These are phyloP conservation scores for Nigrospora osmanthi DNA, from an alignment of 2,329 filamentous ascomycete species.

Conservation along the genomic window DNA sequence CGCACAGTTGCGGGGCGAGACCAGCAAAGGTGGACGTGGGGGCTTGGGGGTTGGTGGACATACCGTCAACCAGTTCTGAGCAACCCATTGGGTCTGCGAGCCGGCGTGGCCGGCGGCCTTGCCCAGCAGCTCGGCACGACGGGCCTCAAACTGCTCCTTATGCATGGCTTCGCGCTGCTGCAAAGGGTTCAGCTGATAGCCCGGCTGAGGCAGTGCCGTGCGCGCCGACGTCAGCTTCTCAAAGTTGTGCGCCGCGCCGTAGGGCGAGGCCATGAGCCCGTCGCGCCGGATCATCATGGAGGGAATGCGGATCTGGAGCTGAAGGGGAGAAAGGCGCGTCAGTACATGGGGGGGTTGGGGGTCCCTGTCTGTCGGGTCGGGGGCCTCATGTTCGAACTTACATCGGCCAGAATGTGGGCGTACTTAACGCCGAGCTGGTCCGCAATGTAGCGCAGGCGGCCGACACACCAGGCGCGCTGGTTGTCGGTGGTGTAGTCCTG, in stretches of 20 bases:
- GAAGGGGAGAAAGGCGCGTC: too few species aligned
- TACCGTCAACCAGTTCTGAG: slow-evolving; percentile 27
- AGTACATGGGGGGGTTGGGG: too few species aligned
- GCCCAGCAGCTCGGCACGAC: slow-evolving; percentile 32
- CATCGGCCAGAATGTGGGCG: slow-evolving; percentile 45
- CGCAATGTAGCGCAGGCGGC: slow-evolving; percentile 45
- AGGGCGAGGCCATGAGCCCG: slow-evolving; percentile 36
- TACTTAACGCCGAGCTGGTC: slow-evolving; percentile 50
- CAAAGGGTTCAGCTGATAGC: slow-evolving; percentile 32
- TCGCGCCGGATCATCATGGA: slow-evolving; percentile 55
- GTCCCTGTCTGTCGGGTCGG: neutral
- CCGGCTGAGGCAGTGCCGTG: slow-evolving; percentile 22
- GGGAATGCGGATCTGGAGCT: slow-evolving; percentile 52
- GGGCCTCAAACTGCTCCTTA: slow-evolving; percentile 33
- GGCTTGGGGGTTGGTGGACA: slow-evolving; percentile 6
- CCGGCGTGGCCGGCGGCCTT: slow-evolving; percentile 29
- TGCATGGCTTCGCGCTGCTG: slow-evolving; percentile 41
- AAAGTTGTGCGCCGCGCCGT: slow-evolving; percentile 32
- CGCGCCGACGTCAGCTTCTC: slow-evolving; percentile 35
- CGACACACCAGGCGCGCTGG: slow-evolving; percentile 47
- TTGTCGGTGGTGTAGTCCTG: slow-evolving; percentile 53
- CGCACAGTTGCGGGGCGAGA: too few species aligned
- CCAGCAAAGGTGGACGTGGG: neutral
- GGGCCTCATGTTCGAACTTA: slow-evolving; percentile 24
- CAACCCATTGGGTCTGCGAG: slow-evolving; percentile 27